A percentile compares a stretch with the other conserved stretches of the same genome.
Evolutionary conservation across 805 yeast species (phyloP).

Genomic region (Metschnikowia rubicola): DNA sequence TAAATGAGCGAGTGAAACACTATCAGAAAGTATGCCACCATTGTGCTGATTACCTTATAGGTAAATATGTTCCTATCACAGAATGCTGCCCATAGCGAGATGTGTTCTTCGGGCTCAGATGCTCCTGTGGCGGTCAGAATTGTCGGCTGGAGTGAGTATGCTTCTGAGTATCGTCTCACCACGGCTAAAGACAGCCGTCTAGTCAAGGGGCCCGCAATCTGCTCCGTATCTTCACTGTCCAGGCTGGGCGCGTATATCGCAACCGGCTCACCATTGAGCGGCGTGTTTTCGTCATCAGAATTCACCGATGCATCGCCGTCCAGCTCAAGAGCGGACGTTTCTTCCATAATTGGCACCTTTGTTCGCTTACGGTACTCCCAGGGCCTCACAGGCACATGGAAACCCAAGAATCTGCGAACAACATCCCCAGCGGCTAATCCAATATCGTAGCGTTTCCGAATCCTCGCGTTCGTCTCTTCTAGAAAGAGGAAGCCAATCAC

Average conservation of each 20-base stretch:
- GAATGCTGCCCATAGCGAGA: slow-evolving; percentile 16
- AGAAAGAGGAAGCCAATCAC: slow-evolving; percentile 32
- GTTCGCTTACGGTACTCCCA: slow-evolving; percentile 20
- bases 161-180: slow-evolving; percentile 19
- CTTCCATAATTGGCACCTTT: neutral
- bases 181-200: slow-evolving; percentile 14
- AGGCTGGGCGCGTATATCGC: slow-evolving; percentile 5
- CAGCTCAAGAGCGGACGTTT: neutral
- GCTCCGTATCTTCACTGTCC: slow-evolving; percentile 4
- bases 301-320: neutral
- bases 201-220: slow-evolving; percentile 2
- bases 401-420: slow-evolving; percentile 25
- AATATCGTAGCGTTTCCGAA: slow-evolving; percentile 29
- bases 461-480: slow-evolving; percentile 34
- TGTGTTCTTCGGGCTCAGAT: slow-evolving; percentile 11
- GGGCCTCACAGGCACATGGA: slow-evolving; percentile 25
- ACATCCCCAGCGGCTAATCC: slow-evolving; percentile 35
- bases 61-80: slow-evolving; percentile 24
- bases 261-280: slow-evolving; percentile 6
- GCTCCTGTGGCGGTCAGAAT: slow-evolving; percentile 8
- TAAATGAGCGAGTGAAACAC: slow-evolving; percentile 48
- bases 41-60: slow-evolving; percentile 28
- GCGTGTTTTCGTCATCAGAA: slow-evolving; percentile 6
- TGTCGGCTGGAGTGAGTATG: slow-evolving; percentile 15
- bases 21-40: slow-evolving; percentile 37